Evolutionary conservation across 1,284 basidiomycete genomes (phyloP), one percentile per base, ranked within the genome.

Genomic region (Ceratobasidium papillatum): DNA sequence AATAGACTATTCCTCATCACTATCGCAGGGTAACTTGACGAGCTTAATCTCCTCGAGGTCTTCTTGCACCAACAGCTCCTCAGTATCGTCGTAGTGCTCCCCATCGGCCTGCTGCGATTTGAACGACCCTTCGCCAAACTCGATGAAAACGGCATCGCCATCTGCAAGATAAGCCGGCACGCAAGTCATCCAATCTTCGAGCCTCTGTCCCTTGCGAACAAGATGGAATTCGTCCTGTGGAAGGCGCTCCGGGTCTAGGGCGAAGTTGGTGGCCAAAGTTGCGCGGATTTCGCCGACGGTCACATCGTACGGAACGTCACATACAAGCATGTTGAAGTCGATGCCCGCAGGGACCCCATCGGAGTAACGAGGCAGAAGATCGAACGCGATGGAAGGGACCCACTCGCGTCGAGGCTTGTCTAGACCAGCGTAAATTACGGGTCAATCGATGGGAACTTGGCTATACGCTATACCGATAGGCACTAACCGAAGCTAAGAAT

Each of bases 21-120:
- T 71, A 71, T 71, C 68, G 43, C 68, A 71, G 27, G 68, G 68
- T 38, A 71, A 36, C 49, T 34, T 59, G 30, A 71, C 68, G 54
- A 61, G 54, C 68, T 71, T 71, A 71, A 71, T 71, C 56, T 61
- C 68, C n/a, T 59, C 68, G 32, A 71, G 68, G 32, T 71, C 68
- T 59, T 71, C 68, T 14, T 61, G 52, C 11, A 71, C 41, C 41
- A 71, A 27, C 19, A 25, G 30, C 4, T 19, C 52, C 14, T 71
- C 68, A 22, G 30, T 19, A 59, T 56, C 32, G 52, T 41, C 41
- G 19, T 34, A 54, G 32, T 47, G 22, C 52, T 71, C 68, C 19
- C 61, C 38, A 30, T 61, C 68, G 51, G 45, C 47, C 17, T 22
- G 54, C 12, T 54, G 38, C 58, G 38, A 34, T 41, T 47, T 34